Evolutionary conservation across 2,329 filamentous ascomycete genomes (phyloP).

Genomic region (Hymenoscyphus albidus): DNA sequence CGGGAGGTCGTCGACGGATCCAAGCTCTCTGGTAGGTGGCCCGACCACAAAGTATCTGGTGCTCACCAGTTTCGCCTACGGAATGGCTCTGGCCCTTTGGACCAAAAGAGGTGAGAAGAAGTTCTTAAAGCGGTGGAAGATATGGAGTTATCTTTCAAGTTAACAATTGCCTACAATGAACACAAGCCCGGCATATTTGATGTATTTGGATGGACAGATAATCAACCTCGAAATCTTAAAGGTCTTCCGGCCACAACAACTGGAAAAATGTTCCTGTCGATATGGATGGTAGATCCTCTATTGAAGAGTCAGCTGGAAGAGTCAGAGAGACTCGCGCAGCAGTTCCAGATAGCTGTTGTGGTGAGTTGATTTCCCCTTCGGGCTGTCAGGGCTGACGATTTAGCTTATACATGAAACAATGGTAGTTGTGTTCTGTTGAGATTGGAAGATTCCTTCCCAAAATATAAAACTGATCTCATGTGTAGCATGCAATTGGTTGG

Average conservation of each 20-base stretch:
- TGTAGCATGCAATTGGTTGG: neutral
- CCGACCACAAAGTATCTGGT: neutral
- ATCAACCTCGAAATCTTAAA: too few relatives aligned
- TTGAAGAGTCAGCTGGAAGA: neutral
- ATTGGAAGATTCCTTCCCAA: too few relatives aligned
- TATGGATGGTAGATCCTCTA: neutral
- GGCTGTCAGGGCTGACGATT: neutral
- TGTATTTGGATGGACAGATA: neutral
- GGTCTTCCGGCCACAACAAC: neutral
- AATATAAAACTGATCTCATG: neutral
- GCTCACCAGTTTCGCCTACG: neutral
- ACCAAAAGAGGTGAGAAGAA: neutral
- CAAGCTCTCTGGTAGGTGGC: neutral
- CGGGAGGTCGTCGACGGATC: neutral
- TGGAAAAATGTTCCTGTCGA: neutral
- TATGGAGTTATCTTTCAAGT: neutral
- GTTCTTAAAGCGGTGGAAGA: neutral
- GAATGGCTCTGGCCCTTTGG: neutral
- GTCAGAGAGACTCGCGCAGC: neutral
- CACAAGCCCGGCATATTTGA: too few relatives aligned
- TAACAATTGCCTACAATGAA: too few relatives aligned
- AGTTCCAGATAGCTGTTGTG: neutral
- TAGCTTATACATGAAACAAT: conserved; percentile 1
- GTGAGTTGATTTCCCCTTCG: neutral
- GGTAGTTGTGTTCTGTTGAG: neutral